Evolutionary conservation across 345 rosid genomes (phyloP).

Genomic region (Eutrema heterophyllum): DNA sequence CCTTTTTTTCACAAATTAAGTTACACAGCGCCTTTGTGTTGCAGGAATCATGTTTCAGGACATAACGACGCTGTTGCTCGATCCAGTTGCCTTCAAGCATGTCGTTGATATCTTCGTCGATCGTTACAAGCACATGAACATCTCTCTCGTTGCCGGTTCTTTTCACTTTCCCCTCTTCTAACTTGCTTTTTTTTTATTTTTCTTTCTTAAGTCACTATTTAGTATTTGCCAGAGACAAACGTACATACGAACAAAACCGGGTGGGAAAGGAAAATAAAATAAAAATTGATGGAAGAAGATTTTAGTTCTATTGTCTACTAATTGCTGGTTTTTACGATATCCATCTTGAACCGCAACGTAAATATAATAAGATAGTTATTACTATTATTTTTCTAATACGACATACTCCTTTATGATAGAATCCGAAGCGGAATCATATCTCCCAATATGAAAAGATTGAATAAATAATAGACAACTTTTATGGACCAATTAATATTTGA

Average conservation of each 20-base stretch:
- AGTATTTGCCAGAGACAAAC: constrained; percentile 4
- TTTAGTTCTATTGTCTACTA: not conserved
- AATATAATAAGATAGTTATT: not conserved
- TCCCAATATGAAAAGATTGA: constrained; percentile 1
- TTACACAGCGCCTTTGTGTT: not conserved
- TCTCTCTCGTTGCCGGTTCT: constrained; percentile 91
- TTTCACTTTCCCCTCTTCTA: not conserved
- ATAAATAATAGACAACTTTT: constrained; percentile 24
- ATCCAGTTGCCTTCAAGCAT: constrained; percentile 84
- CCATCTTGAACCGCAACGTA: not conserved
- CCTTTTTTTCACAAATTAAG: not conserved
- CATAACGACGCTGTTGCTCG: constrained; percentile 78
- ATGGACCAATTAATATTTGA: constrained; percentile 21
- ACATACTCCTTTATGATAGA: not conserved
- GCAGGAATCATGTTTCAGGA: constrained; percentile 97
- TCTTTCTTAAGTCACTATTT: not conserved
- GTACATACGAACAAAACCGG: not conserved
- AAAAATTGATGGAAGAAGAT: not conserved
- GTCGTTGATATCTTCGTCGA: constrained; percentile 91
- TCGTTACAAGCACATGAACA: constrained; percentile 80
- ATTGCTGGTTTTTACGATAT: not conserved
- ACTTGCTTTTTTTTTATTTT: not conserved
- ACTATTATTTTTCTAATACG: not conserved
- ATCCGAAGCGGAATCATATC: constrained; percentile 20
- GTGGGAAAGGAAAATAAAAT: not conserved